Conservation (phyloP, 2,329 filamentous ascomycete species). For the Colletotrichum somersetense region DNA sequence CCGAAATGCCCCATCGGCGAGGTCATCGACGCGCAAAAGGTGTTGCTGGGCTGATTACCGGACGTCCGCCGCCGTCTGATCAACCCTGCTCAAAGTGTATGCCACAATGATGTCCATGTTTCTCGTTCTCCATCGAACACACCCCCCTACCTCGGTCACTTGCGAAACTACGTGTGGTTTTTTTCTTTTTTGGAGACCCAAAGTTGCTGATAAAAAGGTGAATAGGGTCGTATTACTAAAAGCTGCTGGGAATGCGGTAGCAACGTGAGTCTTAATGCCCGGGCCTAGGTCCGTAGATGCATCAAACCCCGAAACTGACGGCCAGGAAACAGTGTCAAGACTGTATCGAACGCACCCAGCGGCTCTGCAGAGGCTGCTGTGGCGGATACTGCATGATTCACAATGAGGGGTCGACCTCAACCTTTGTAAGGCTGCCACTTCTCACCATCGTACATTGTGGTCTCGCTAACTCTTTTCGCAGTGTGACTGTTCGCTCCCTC, state of each 20-base stretch:
- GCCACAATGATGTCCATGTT: slow-evolving; percentile 38
- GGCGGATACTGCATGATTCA: slow-evolving; percentile 87
- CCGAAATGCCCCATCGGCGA: slow-evolving; percentile 63
- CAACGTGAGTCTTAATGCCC: slow-evolving; percentile 67
- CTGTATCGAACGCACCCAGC: slow-evolving; percentile 80
- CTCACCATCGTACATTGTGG: neutral
- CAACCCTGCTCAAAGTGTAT: slow-evolving; percentile 39
- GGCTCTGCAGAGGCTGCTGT: slow-evolving; percentile 77
- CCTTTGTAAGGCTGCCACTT: slow-evolving; percentile 59
- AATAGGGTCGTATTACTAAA: slow-evolving; percentile 70
- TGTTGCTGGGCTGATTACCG: slow-evolving; percentile 25
- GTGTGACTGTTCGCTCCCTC: slow-evolving; percentile 60
- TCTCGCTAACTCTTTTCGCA: slow-evolving; percentile 50
- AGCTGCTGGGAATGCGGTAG: slow-evolving; percentile 90
- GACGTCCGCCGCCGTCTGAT: slow-evolving; percentile 19
- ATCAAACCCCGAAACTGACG: slow-evolving; percentile 28
- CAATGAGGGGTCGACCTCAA: slow-evolving; percentile 83
- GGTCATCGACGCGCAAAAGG: slow-evolving; percentile 60
- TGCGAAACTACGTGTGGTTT: neutral
- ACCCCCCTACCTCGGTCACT: neutral
- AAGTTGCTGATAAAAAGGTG: slow-evolving; percentile 43
- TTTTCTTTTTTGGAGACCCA: no score
- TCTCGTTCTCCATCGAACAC: slow-evolving; percentile 1
- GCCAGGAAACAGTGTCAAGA: slow-evolving; percentile 71
- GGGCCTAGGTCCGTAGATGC: neutral